Evolutionary conservation across 371 early-diverging fungal genomes (phyloP).

Genomic region (Coemansia sp.): DNA sequence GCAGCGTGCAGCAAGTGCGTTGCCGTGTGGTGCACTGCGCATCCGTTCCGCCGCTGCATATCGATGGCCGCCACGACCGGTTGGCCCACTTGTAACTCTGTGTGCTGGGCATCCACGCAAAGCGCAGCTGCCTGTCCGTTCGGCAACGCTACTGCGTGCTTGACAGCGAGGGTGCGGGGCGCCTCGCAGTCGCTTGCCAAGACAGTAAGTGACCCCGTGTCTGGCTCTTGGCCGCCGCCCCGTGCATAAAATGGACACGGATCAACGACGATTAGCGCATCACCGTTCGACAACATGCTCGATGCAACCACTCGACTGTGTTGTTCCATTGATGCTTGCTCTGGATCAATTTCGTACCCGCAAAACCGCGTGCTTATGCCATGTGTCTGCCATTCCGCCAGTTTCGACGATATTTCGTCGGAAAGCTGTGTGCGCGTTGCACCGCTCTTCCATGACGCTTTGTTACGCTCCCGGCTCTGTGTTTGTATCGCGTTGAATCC

Average conservation of each 20-base stretch:
- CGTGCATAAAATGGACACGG: constrained; percentile 73
- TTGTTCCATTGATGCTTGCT: not conserved
- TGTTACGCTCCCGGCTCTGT: constrained; percentile 55
- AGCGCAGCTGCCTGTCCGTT: constrained; percentile 16
- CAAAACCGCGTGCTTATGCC: constrained; percentile 22
- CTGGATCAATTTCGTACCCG: constrained; percentile 38
- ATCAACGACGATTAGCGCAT: constrained; percentile 58
- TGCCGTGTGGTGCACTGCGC: constrained; percentile 74
- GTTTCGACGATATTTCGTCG: constrained; percentile 16
- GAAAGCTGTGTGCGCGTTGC: constrained; percentile 2
- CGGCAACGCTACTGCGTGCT: constrained; percentile 21
- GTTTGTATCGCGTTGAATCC: constrained; percentile 59
- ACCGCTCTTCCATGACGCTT: constrained; percentile 60
- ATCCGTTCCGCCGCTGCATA: constrained; percentile 56
- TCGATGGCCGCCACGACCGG: constrained; percentile 58
- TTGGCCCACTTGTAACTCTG: constrained; percentile 39
- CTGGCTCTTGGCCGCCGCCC: constrained; percentile 75
- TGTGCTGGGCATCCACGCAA: constrained; percentile 14
- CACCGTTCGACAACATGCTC: constrained; percentile 28
- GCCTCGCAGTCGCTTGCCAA: not conserved
- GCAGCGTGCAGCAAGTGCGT: constrained; percentile 76
- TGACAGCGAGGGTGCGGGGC: constrained; percentile 21
- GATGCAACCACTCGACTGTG: constrained; percentile 16
- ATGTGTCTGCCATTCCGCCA: constrained; percentile 28
- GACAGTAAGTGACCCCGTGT: constrained; percentile 54